Evolutionary conservation across 2,329 filamentous ascomycete species (phyloP).

Genomic region (Aureobasidium subglaciale): DNA sequence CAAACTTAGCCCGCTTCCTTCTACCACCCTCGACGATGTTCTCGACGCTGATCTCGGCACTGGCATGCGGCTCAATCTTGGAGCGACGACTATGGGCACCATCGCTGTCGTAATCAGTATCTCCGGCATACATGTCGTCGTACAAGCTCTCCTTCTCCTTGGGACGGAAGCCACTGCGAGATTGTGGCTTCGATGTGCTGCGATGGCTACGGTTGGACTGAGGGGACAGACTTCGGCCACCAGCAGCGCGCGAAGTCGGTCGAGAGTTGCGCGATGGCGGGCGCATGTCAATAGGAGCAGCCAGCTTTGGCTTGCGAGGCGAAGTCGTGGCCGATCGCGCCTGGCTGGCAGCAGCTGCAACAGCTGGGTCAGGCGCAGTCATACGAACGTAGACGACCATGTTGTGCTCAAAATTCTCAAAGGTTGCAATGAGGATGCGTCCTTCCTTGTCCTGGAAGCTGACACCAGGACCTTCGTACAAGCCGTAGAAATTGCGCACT

Average conservation of each 20-base stretch:
- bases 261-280: conserved; percentile 56
- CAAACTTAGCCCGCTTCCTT: conserved; percentile 87
- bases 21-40: conserved; percentile 97
- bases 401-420: conserved; percentile 89
- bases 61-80: conserved; percentile 78
- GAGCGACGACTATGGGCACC: conserved; percentile 68
- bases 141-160: conserved; percentile 45
- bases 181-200: conserved; percentile 61
- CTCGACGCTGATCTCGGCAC: conserved; percentile 93
- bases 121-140: conserved; percentile 45
- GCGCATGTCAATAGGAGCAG: conserved; percentile 58
- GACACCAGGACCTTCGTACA: conserved; percentile 79
- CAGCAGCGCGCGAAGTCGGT: conserved; percentile 62
- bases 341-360: conserved; percentile 35
- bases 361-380: conserved; percentile 26
- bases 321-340: conserved; percentile 26
- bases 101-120: conserved; percentile 82
- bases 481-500: conserved; percentile 97
- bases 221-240: conserved; percentile 73
- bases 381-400: conserved; percentile 85
- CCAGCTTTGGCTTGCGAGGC: conserved; percentile 51
- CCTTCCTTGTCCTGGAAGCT: conserved; percentile 90
- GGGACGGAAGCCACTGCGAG: conserved; percentile 37
- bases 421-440: conserved; percentile 86
- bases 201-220: conserved; percentile 61